Conservation (phyloP, 2,329 filamentous ascomycete genomes). For the Arthrobotrys pseudoclavata region DNA sequence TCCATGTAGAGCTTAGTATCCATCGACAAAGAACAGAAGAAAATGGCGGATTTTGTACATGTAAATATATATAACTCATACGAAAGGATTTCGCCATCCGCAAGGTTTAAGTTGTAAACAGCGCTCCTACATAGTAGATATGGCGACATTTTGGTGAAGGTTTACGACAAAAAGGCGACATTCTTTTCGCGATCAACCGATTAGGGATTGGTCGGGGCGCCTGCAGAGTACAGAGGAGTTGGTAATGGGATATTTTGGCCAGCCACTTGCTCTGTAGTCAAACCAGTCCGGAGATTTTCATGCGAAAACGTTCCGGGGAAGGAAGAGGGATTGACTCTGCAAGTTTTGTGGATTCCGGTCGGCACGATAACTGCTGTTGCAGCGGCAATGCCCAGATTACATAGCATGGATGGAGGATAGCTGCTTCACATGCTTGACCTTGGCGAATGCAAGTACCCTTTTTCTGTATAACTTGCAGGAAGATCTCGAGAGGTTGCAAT, state of each 20-base stretch:
- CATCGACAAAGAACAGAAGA: neutral
- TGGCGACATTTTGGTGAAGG: slow-evolving; percentile 21
- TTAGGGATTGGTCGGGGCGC: neutral
- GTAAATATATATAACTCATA: neutral
- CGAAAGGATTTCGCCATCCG: slow-evolving; percentile 2
- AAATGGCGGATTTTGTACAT: neutral
- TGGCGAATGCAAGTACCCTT: neutral
- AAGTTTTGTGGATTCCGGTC: neutral
- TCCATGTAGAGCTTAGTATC: no score
- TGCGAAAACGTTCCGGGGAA: slow-evolving; percentile 35
- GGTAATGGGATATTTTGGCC: neutral
- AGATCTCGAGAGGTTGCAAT: slow-evolving; percentile 15
- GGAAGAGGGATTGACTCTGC: neutral
- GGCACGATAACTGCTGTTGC: slow-evolving; percentile 16
- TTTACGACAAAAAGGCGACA: slow-evolving; percentile 9
- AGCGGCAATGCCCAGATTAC: neutral
- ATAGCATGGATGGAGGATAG: no score
- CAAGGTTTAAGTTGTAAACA: slow-evolving; percentile 17
- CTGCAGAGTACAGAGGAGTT: neutral
- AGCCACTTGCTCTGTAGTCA: no score
- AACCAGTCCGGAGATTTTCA: no score
- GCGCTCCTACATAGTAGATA: neutral
- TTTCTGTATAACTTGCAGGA: neutral
- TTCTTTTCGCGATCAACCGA: neutral
- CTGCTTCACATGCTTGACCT: slow-evolving; percentile 1